A percentile compares a stretch with the other conserved stretches of the same genome.
Evolutionary conservation across 2,329 filamentous ascomycete genomes (phyloP).

Genomic region (Tolypocladium tropicale): DNA sequence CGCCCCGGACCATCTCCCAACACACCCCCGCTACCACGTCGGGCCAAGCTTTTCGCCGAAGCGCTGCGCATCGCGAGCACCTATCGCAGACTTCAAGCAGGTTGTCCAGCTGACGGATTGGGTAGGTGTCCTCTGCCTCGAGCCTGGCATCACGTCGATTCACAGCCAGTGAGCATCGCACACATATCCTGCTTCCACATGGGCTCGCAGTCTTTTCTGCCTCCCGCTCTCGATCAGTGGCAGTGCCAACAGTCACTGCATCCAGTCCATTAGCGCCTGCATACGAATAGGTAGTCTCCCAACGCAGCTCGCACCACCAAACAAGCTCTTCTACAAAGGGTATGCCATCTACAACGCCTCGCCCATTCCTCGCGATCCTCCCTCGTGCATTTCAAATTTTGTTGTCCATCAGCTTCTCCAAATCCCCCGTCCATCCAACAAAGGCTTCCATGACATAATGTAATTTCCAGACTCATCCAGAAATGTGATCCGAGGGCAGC

Average conservation of each 20-base stretch:
- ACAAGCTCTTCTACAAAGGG: background rate
- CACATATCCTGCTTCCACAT: background rate
- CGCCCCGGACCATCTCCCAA: background rate
- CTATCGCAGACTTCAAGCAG: background rate
- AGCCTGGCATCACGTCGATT: background rate
- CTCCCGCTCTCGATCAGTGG: background rate
- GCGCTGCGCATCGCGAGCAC: background rate
- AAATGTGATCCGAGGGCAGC: background rate
- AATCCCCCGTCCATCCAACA: background rate
- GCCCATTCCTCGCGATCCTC: background rate
- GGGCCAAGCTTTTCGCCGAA: background rate
- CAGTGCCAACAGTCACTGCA: background rate
- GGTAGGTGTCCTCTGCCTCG: background rate
- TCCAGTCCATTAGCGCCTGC: background rate
- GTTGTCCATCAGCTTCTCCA: background rate
- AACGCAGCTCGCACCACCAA: background rate
- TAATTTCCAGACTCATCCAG: background rate
- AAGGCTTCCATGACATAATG: background rate
- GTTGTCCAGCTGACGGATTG: background rate
- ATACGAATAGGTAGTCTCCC: background rate
- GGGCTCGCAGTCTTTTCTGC: background rate
- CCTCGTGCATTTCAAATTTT: background rate
- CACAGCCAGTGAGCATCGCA: background rate
- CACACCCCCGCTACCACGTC: background rate
- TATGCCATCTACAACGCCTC: slow-evolving; percentile 5